phyloP scores from a whole-genome alignment of 1,284 basidiomycete genomes.

The Ustilago bromivora region DNA sequence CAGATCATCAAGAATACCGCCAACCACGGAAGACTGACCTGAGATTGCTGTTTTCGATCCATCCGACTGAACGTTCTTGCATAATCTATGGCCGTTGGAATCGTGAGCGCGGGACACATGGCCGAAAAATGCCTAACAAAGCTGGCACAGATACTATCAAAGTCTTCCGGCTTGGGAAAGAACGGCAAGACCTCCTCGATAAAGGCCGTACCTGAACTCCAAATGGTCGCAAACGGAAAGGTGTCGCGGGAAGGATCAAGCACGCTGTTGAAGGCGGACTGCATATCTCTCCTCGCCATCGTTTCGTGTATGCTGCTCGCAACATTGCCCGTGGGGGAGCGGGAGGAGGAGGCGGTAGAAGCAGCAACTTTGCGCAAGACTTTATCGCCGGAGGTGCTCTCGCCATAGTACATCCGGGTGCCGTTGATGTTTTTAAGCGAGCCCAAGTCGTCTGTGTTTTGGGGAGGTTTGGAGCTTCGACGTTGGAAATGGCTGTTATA shows the following conservation, averaged over 20 bases:
- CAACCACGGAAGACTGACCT: conserved; percentile 38
- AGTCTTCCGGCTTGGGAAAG: conserved; percentile 39
- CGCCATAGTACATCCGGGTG: conserved; percentile 38
- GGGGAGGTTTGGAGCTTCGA: conserved; percentile 1
- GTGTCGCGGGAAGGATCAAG: conserved; percentile 45
- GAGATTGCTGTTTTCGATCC: conserved; percentile 27
- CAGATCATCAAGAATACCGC: conserved; percentile 50
- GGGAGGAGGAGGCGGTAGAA: conserved; percentile 9
- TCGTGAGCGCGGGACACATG: conserved; percentile 37
- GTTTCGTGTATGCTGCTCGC: conserved; percentile 25
- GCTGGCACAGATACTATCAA: conserved; percentile 41
- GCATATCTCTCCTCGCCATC: conserved; percentile 35
- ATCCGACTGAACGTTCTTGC: conserved; percentile 38
- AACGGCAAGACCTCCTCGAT: conserved; percentile 48
- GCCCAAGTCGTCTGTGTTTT: conserved; percentile 16
- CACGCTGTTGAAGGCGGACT: conserved; percentile 43
- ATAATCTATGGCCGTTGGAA: conserved; percentile 36
- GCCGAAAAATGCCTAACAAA: conserved; percentile 40
- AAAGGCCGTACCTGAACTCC: conserved; percentile 46
- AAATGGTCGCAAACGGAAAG: conserved; percentile 50
- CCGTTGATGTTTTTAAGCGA: conserved; percentile 44
- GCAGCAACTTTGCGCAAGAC: conserved; percentile 31
- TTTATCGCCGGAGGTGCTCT: conserved; percentile 20
- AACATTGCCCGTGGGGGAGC: conserved; percentile 1
- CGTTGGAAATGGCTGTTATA: conserved; percentile 19